phyloP scores from a whole-genome alignment of 139 green algal genomes.

The Tetraselmis striata region DNA sequence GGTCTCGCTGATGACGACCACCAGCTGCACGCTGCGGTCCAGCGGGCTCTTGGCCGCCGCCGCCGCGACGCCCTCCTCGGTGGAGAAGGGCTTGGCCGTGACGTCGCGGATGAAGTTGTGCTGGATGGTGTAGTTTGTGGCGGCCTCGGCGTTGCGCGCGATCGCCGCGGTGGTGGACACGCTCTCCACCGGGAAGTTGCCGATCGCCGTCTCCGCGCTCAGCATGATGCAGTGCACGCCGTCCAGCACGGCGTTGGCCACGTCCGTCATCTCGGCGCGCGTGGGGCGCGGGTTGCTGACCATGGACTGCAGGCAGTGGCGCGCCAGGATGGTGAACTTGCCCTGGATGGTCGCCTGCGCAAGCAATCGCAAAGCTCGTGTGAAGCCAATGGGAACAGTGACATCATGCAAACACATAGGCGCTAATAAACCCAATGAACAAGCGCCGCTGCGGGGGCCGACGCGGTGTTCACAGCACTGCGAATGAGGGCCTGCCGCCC shows the following conservation, averaged over 20 bases:
- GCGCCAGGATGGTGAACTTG: constrained; percentile 44
- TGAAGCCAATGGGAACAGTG: too few relatives aligned
- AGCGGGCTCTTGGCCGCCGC: constrained; percentile 25
- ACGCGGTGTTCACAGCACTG: too few relatives aligned
- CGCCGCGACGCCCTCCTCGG: constrained; percentile 33
- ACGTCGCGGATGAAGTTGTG: constrained; percentile 46
- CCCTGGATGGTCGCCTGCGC: constrained; percentile 19
- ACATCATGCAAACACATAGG: too few relatives aligned
- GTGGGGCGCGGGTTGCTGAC: constrained; percentile 45
- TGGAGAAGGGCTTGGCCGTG: constrained; percentile 46
- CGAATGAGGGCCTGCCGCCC: too few relatives aligned
- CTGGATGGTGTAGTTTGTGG: constrained; percentile 45
- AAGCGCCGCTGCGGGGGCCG: too few relatives aligned
- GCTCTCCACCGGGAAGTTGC: constrained; percentile 43
- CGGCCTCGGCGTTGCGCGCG: constrained; percentile 43
- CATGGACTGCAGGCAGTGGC: constrained; percentile 54
- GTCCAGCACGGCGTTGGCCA: constrained; percentile 54
- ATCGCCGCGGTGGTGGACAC: constrained; percentile 37
- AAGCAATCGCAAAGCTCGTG: too few relatives aligned
- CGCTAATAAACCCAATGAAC: too few relatives aligned
- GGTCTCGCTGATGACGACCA: constrained; percentile 30
- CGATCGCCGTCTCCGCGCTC: constrained; percentile 41
- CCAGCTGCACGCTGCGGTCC: constrained; percentile 29
- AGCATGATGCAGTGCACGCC: constrained; percentile 46
- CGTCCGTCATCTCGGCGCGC: constrained; percentile 56